Conservation (phyloP, 2,329 filamentous ascomycete genomes). For the Penicillium sp. region DNA sequence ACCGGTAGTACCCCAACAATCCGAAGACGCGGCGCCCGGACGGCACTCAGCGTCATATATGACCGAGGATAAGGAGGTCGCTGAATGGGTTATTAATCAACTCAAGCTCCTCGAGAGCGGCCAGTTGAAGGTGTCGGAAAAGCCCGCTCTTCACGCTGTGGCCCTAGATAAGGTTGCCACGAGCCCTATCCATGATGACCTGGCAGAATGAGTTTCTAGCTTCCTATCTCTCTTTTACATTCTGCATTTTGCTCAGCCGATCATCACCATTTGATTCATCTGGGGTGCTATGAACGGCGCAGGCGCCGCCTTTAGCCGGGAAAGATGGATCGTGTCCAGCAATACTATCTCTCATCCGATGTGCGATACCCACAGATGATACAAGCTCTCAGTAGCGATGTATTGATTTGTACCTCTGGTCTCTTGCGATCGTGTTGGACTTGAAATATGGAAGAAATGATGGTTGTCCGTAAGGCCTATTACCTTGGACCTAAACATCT, state of each 20-base stretch:
- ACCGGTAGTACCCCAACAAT: slow-evolving; percentile 37
- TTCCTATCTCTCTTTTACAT: not conserved
- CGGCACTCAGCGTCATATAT: slow-evolving; percentile 34
- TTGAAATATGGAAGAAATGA: not conserved
- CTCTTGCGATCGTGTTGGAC: not conserved
- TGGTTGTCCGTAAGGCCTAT: not conserved
- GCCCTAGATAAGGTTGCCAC: slow-evolving; percentile 66
- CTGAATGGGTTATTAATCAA: slow-evolving; percentile 72
- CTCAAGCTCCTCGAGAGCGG: slow-evolving; percentile 62
- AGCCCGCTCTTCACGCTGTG: slow-evolving; percentile 82
- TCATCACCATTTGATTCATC: not conserved
- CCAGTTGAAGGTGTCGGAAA: slow-evolving; percentile 51
- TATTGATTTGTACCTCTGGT: not conserved
- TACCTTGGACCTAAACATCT: not conserved
- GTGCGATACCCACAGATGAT: not conserved
- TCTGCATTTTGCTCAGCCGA: slow-evolving; percentile 3
- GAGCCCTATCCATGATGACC: slow-evolving; percentile 33
- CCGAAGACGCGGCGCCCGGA: slow-evolving; percentile 20
- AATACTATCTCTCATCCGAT: not conserved
- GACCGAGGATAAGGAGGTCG: slow-evolving; percentile 74
- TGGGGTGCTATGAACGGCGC: slow-evolving; percentile 12
- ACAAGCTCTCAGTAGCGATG: not conserved
- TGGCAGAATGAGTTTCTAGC: slow-evolving; percentile 9
- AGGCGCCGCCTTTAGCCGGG: slow-evolving; percentile 13
- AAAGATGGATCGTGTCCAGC: not conserved